Evolutionary conservation across 2,329 filamentous ascomycete genomes (phyloP).

Genomic region (Botrytis pseudocinerea): DNA sequence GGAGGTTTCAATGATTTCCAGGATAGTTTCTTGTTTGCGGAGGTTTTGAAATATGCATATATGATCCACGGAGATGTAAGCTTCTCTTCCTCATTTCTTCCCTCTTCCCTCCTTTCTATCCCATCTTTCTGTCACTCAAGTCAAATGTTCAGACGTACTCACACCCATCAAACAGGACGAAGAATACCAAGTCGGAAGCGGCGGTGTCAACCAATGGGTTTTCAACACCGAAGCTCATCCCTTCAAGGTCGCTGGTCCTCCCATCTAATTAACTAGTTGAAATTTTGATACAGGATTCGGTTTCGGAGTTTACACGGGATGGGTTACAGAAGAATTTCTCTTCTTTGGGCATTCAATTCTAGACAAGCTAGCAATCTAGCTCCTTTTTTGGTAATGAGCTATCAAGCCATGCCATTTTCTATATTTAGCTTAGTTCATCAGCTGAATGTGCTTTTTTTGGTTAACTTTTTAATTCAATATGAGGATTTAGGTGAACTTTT

Average conservation of each 20-base stretch:
- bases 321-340: background rate
- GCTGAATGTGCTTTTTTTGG: background rate
- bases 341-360: background rate
- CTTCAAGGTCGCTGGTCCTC: constrained; percentile 46
- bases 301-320: background rate
- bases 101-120: no score
- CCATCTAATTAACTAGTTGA: constrained; percentile 28
- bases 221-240: constrained; percentile 69
- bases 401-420: background rate
- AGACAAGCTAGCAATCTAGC: background rate
- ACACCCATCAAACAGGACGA: constrained; percentile 34
- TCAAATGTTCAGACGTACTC: constrained; percentile 12
- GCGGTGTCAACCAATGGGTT: constrained; percentile 56
- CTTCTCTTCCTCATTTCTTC: background rate
- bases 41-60: constrained; percentile 83
- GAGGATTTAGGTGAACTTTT: background rate
- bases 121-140: background rate
- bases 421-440: background rate
- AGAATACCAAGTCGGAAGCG: constrained; percentile 55
- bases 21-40: constrained; percentile 86
- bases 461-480: background rate
- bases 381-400: background rate
- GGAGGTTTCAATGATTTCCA: constrained; percentile 68
- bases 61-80: constrained; percentile 52
- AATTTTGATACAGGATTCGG: background rate